These are phyloP conservation scores for Eucalyptus albens DNA, from an alignment of 345 rosid species.

Conservation along the genomic window DNA sequence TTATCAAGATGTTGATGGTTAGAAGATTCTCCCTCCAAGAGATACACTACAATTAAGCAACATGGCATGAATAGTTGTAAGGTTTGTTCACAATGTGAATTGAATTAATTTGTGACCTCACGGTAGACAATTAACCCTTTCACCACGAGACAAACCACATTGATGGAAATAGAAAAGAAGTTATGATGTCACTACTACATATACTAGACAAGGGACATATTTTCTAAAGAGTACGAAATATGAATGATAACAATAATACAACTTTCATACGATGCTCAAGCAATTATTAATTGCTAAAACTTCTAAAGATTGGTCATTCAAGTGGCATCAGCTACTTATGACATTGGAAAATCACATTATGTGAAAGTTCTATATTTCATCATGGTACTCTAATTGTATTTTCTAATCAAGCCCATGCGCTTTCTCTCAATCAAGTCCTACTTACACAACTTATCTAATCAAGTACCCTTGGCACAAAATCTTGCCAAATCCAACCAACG, in stretches of 20 bases:
- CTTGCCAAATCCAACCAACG: background rate
- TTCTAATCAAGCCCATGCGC: background rate
- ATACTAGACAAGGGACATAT: background rate
- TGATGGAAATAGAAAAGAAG: background rate
- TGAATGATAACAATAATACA: fast-evolving
- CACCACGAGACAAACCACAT: background rate
- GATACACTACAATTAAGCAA: fast-evolving
- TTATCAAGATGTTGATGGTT: fast-evolving
- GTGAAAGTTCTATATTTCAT: background rate
- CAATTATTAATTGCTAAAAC: background rate
- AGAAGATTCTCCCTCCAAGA: background rate
- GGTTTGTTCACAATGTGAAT: background rate
- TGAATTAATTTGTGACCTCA: background rate
- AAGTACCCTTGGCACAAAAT: background rate
- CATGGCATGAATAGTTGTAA: background rate
- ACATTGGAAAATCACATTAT: background rate
- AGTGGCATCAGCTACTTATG: background rate
- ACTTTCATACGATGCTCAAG: background rate
- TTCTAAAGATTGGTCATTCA: background rate
- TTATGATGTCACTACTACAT: background rate
- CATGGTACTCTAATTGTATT: background rate
- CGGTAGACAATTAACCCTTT: background rate
- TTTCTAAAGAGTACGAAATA: background rate
- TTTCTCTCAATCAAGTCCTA: background rate
- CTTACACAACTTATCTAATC: background rate